These are phyloP conservation scores for Arabidopsis suecica DNA, from an alignment of 345 rosid species.

Conservation along the genomic window DNA sequence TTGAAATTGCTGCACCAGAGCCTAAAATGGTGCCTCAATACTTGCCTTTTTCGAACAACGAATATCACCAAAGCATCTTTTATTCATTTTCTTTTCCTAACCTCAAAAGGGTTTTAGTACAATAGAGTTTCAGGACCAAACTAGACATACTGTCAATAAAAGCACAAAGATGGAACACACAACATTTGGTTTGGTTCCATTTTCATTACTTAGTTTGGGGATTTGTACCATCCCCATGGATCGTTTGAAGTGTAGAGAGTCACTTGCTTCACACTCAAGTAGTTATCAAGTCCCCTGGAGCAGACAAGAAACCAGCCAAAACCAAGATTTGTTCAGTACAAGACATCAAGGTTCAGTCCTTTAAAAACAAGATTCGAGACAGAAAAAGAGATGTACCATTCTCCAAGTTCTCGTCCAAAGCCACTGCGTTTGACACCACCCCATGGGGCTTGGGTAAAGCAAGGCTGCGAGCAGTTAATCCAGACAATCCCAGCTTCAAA, in stretches of 20 bases:
- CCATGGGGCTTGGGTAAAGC: constrained; percentile 98
- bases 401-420: constrained; percentile 91
- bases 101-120: constrained; percentile 2
- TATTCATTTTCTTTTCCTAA: constrained; percentile 21
- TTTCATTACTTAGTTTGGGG: constrained; percentile 57
- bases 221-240: constrained; percentile 90
- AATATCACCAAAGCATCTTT: constrained; percentile 25
- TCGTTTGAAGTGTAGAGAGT: constrained; percentile 75
- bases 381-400: constrained; percentile 62
- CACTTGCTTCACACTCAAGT: constrained; percentile 91
- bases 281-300: constrained; percentile 90
- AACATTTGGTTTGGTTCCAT: not conserved
- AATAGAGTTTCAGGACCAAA: constrained; percentile 18
- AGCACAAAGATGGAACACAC: constrained; percentile 5
- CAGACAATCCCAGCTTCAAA: constrained; percentile 86
- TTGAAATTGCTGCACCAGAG: constrained; percentile 8
- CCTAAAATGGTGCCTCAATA: constrained; percentile 15
- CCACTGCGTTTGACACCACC: constrained; percentile 97
- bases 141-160: constrained; percentile 17
- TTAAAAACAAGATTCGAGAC: not conserved
- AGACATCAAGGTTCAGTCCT: constrained; percentile 8
- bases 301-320: constrained; percentile 25
- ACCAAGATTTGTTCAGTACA: constrained; percentile 29
- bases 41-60: not conserved
- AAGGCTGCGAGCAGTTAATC: constrained; percentile 97